These are phyloP conservation scores for Leishmania tropica DNA, from an alignment of 208 protist genomes.

Conservation along the genomic window DNA sequence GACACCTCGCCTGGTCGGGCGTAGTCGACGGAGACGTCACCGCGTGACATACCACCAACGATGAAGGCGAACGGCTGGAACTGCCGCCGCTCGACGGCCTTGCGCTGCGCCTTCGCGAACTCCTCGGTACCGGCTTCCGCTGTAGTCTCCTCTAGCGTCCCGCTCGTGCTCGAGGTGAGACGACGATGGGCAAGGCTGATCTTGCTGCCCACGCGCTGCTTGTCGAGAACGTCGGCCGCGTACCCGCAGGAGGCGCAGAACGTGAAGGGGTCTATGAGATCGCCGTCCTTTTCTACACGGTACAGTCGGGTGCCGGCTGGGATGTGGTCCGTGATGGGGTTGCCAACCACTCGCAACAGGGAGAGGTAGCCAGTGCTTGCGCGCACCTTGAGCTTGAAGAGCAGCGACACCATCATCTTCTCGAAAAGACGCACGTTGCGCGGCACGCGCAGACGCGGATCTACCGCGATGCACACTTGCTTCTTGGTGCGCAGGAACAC, in stretches of 20 bases:
- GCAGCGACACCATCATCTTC: conserved; percentile 98
- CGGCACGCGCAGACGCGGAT: conserved; percentile 98
- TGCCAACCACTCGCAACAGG: conserved; percentile 98
- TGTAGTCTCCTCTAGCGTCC: conserved; percentile 12
- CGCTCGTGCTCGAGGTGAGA: conserved; percentile 37
- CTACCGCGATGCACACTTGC: conserved; percentile 95
- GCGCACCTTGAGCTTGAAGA: conserved; percentile 98
- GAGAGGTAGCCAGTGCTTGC: conserved; percentile 86
- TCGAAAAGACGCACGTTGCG: conserved; percentile 98
- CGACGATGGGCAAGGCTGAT: conserved; percentile 31
- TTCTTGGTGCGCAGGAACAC: conserved; percentile 97
- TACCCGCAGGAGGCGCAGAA: conserved; percentile 58
- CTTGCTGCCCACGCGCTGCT: conserved; percentile 21
- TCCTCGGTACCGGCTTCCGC: conserved; percentile 35
- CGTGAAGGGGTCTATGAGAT: conserved; percentile 66
- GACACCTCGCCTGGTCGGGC: conserved; percentile 54
- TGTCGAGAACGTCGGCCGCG: conserved; percentile 12
- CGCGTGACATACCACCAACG: conserved; percentile 86
- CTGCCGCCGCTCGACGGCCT: conserved; percentile 39
- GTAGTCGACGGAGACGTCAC: conserved; percentile 80
- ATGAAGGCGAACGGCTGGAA: conserved; percentile 89
- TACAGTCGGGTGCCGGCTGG: conserved; percentile 83
- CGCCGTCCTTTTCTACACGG: conserved; percentile 87
- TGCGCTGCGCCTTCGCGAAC: conserved; percentile 48
- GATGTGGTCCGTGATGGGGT: conserved; percentile 98